These are phyloP conservation scores for Populus tremula DNA, from an alignment of 345 rosid species.

Conservation along the genomic window DNA sequence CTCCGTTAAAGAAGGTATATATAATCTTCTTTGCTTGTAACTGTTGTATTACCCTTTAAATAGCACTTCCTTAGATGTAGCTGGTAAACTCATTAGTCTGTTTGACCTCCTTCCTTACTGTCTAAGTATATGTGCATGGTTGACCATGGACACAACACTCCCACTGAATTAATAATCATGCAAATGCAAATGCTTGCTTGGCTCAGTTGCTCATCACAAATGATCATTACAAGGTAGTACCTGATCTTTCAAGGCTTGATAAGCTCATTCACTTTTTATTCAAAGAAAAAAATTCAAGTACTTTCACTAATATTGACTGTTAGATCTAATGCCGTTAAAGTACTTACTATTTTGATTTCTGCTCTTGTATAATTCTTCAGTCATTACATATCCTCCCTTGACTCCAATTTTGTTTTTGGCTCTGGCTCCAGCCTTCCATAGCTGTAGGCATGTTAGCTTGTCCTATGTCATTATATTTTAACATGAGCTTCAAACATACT, in stretches of 20 bases:
- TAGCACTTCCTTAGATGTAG: not conserved
- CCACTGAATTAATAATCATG: too few species aligned
- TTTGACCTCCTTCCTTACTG: not conserved
- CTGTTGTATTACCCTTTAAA: not conserved
- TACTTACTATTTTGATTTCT: not conserved
- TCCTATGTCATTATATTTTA: not conserved
- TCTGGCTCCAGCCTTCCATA: not conserved
- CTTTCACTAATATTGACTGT: not conserved
- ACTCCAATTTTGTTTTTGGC: not conserved
- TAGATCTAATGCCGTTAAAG: not conserved
- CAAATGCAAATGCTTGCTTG: too few species aligned
- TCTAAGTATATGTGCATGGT: too few species aligned
- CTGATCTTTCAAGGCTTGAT: not conserved
- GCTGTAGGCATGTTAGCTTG: not conserved
- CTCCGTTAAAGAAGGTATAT: slow-evolving; percentile 63
- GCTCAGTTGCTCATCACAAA: not conserved
- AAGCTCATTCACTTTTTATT: too few species aligned
- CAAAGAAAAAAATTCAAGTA: not conserved
- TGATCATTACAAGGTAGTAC: not conserved
- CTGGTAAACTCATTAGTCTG: not conserved
- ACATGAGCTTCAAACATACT: not conserved
- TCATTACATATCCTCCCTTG: not conserved
- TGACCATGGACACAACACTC: too few species aligned
- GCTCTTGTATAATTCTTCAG: not conserved
- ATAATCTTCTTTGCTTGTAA: slow-evolving; percentile 15